These are phyloP conservation scores for Naganishia friedmannii DNA, from an alignment of 768 basidiomycete species.

Conservation along the genomic window DNA sequence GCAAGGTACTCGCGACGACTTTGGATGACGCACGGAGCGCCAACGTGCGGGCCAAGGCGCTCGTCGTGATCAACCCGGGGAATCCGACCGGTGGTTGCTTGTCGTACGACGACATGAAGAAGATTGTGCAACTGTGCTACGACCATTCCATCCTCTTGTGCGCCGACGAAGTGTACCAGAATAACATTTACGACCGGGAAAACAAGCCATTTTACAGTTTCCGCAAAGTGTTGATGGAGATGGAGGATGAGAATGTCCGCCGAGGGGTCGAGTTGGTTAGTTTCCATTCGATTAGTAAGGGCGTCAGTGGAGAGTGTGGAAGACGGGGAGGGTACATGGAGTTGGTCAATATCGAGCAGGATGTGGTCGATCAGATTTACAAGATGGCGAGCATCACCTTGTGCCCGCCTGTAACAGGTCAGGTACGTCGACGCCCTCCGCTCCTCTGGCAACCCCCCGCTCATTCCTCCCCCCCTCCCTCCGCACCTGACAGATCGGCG, in stretches of 20 bases:
- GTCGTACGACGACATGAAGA: conserved; percentile 65
- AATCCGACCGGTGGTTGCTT: conserved; percentile 93
- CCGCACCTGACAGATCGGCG: conserved; percentile 67
- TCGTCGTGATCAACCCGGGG: conserved; percentile 97
- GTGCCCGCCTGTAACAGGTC: conserved; percentile 81
- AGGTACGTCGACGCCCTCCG: conserved; percentile 43
- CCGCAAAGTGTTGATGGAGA: conserved; percentile 74
- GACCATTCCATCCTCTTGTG: conserved; percentile 79
- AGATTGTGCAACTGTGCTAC: conserved; percentile 80
- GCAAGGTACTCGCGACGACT: conserved; percentile 64
- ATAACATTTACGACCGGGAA: conserved; percentile 69
- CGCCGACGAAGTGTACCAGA: conserved; percentile 98
- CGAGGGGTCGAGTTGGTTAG: conserved; percentile 70
- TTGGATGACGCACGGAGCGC: conserved; percentile 65
- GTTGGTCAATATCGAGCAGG: conserved; percentile 72
- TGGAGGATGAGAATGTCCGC: conserved; percentile 59
- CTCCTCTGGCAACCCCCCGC: too few species aligned
- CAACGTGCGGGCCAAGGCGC: conserved; percentile 68
- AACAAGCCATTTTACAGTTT: conserved; percentile 83
- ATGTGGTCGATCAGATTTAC: conserved; percentile 81
- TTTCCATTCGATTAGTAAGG: conserved; percentile 97
- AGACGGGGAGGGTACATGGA: conserved; percentile 97
- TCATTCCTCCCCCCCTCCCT: background rate
- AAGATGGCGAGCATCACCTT: conserved; percentile 91
- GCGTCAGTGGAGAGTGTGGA: conserved; percentile 92